Conservation (phyloP, 768 basidiomycete genomes). For the Boletellus ananas region DNA sequence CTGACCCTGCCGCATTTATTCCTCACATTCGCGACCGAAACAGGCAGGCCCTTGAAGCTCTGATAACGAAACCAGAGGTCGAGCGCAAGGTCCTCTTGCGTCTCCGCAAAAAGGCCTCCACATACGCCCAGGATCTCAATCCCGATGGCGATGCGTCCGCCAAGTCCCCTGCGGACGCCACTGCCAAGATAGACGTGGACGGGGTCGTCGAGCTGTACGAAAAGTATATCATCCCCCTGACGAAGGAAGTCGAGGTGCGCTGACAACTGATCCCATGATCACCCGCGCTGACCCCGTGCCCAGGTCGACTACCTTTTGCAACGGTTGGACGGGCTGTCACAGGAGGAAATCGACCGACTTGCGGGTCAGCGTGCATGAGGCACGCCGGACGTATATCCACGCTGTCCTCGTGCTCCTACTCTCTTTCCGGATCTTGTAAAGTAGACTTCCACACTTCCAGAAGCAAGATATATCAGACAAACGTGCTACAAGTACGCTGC, state of each 20-base stretch:
- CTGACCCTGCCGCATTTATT: conserved; percentile 81
- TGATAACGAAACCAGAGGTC: conserved; percentile 98
- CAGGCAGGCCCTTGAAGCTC: conserved; percentile 66
- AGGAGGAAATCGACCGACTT: conserved; percentile 74
- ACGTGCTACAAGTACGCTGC: conserved; percentile 22
- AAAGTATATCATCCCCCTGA: conserved; percentile 93
- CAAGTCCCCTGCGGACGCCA: conserved; percentile 29
- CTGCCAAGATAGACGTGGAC: conserved; percentile 83
- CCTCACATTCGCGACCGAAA: conserved; percentile 86
- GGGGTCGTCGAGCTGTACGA: conserved; percentile 92
- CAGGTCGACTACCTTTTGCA: conserved; percentile 96
- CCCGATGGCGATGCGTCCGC: conserved; percentile 54
- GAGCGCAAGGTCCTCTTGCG: conserved; percentile 81
- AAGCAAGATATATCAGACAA: conserved; percentile 21
- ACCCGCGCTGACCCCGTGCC: not conserved
- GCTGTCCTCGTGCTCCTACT: conserved; percentile 1
- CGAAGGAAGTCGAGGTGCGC: conserved; percentile 95
- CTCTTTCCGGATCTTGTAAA: conserved; percentile 4
- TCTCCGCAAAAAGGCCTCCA: conserved; percentile 78
- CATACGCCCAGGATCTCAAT: conserved; percentile 80
- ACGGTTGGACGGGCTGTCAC: conserved; percentile 79
- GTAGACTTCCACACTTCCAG: conserved; percentile 3
- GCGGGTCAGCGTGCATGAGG: conserved; percentile 18
- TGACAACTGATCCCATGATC: conserved; percentile 7
- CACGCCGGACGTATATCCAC: not conserved